A percentile compares a stretch with the other conserved stretches of the same genome.
These are phyloP conservation scores for Schizochytrium sp. DNA, from an alignment of 108 stramenopile species.

Conservation along the genomic window DNA sequence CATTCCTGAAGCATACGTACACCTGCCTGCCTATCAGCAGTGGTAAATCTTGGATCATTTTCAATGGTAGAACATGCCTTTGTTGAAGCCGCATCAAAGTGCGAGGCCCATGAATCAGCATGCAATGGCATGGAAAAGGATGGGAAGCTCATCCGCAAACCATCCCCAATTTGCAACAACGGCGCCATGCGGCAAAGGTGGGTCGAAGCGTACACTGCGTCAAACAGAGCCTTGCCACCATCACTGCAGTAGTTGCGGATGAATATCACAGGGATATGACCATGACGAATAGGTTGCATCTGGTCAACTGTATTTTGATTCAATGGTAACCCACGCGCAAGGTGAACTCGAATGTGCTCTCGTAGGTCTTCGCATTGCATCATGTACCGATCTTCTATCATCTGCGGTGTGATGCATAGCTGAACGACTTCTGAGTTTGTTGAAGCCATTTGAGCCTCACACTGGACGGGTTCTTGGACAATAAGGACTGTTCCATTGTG, in stretches of 20 bases:
- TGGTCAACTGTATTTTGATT: neutral
- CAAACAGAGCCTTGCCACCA: neutral
- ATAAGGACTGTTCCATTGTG: slow-evolving; percentile 8
- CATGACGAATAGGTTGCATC: neutral
- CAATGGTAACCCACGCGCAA: neutral
- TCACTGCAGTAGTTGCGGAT: slow-evolving; percentile 24
- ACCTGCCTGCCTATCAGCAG: neutral
- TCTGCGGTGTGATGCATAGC: neutral
- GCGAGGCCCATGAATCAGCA: neutral
- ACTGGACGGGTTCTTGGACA: neutral
- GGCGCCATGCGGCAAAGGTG: slow-evolving; percentile 45
- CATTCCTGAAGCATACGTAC: neutral
- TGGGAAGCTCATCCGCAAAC: slow-evolving; percentile 8
- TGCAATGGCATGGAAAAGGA: slow-evolving; percentile 10
- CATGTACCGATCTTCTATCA: neutral
- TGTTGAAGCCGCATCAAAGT: neutral
- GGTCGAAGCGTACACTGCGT: slow-evolving; percentile 16
- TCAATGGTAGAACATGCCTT: neutral
- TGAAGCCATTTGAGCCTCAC: neutral
- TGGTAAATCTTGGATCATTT: too few species aligned
- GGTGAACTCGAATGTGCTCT: neutral
- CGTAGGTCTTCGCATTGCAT: neutral
- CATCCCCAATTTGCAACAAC: slow-evolving; percentile 17
- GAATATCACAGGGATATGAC: neutral
- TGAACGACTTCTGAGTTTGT: neutral